Percentiles rank a stretch among this genome's conserved stretches.
phyloP scores from a whole-genome alignment of 2,329 filamentous ascomycete species.

The Talaromyces islandicus region DNA sequence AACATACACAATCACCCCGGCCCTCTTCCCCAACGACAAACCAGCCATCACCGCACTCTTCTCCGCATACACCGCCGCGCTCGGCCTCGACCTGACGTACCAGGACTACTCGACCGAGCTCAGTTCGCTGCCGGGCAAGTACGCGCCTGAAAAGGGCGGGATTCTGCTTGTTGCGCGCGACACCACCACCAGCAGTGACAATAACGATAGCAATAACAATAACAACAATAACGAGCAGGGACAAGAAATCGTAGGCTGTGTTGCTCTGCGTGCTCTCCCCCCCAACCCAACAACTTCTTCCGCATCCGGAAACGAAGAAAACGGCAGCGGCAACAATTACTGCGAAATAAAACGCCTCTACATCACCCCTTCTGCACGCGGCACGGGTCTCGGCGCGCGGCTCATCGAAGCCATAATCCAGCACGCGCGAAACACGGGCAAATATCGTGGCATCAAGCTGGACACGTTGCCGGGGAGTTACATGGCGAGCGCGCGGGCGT shows the following conservation, averaged over 20 bases:
- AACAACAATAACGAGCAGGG: background rate
- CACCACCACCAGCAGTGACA: slow-evolving; percentile 11
- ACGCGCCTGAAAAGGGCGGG: slow-evolving; percentile 40
- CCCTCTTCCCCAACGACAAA: slow-evolving; percentile 38
- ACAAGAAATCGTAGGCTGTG: slow-evolving; percentile 39
- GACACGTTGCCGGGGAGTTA: slow-evolving; percentile 46
- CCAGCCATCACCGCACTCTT: slow-evolving; percentile 38
- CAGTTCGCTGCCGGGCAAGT: slow-evolving; percentile 49
- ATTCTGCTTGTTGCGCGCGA: slow-evolving; percentile 43
- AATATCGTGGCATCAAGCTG: slow-evolving; percentile 48
- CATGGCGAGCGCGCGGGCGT: slow-evolving; percentile 45
- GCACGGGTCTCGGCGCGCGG: slow-evolving; percentile 44
- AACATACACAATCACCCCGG: slow-evolving; percentile 26
- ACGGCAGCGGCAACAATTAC: slow-evolving; percentile 9
- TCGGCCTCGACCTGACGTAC: slow-evolving; percentile 52
- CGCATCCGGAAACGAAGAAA: background rate
- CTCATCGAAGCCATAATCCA: slow-evolving; percentile 42
- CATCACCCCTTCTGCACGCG: slow-evolving; percentile 42
- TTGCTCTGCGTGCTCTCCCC: slow-evolving; percentile 41
- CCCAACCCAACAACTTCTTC: background rate
- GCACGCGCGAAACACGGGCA: slow-evolving; percentile 39
- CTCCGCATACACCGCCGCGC: slow-evolving; percentile 35
- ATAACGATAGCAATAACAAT: slow-evolving; percentile 10
- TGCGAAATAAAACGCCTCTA: slow-evolving; percentile 58
- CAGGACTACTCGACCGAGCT: slow-evolving; percentile 52